Evolutionary conservation across 1,284 basidiomycete species (phyloP), one percentile per base, ranked within the genome.

Genomic region (Cryptococcus maquisensis): DNA sequence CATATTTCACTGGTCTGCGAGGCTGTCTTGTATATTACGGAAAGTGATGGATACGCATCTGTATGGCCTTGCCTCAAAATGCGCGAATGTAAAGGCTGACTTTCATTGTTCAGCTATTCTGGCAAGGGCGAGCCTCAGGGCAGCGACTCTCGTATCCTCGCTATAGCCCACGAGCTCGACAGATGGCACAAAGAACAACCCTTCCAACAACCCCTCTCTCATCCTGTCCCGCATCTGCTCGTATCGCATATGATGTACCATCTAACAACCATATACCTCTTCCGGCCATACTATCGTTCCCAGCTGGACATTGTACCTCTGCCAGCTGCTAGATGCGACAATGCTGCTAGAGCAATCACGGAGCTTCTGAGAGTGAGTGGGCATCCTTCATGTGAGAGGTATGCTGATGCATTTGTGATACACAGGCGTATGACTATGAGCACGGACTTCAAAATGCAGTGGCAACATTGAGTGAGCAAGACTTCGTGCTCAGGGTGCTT

Each of bases 181-280:
- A 36, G 21, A 7, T 63, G 61, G 61, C 44, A 49, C 23, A 47
- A 20, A 3, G 37, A 46, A 26, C 50, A 60, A 44, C 58, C 61
- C 3, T 47, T 58, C 9, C 44, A 20, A 46, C 43, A 51, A 37
- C 51, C 51, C n/a, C 20, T 49, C n/a, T 26, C 39, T 5, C 44
- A 44, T 13, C 61, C 61, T 20, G 39, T 63, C 13, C 61, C 61
- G 4, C 61, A 63, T 42, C 47, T 63, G 12, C 54, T 63, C 10
- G 40, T 58, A 28, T 47, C 58, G 20, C 56, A 63, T 49, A 49
- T 63, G 41, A 12, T 44, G 3, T 63, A 61, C 36, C 54, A 56
- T 20, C 54, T 63, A 12, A 54, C 60, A 9, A 38, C 38, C 15
- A 56, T 63, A 15, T 59, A 56, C 48, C 54, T 63, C 7, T 52